phyloP scores from a whole-genome alignment of 2,329 filamentous ascomycete species.

The Trichoderma cornu-damae region DNA sequence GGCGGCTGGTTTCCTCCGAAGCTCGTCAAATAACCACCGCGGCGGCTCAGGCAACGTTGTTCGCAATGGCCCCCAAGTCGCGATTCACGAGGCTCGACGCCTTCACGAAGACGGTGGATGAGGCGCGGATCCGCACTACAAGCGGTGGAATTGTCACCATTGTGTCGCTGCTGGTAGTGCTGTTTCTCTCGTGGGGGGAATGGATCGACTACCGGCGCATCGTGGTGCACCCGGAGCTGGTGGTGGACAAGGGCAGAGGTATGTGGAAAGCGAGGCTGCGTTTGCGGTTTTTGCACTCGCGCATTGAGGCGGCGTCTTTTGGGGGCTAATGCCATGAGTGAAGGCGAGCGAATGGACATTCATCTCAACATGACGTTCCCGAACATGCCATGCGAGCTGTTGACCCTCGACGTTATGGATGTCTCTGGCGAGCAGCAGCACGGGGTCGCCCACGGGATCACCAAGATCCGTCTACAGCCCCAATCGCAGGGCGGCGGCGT shows the following conservation, averaged over 20 bases:
- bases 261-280: slow-evolving; percentile 26
- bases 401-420: slow-evolving; percentile 98
- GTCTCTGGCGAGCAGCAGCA: slow-evolving; percentile 96
- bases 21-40: background rate
- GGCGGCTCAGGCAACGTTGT: background rate
- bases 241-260: slow-evolving; percentile 97
- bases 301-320: background rate
- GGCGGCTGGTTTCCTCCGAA: background rate
- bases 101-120: slow-evolving; percentile 98
- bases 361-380: slow-evolving; percentile 97
- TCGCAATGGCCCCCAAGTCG: slow-evolving; percentile 76
- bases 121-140: slow-evolving; percentile 91
- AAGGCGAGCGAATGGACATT: slow-evolving; percentile 97
- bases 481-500: slow-evolving; percentile 67
- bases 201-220: slow-evolving; percentile 89
- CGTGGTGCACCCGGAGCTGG: slow-evolving; percentile 81
- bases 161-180: slow-evolving; percentile 76
- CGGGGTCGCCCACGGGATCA: slow-evolving; percentile 86
- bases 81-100: slow-evolving; percentile 95
- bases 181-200: slow-evolving; percentile 90
- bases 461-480: slow-evolving; percentile 77
- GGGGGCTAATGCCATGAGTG: background rate
- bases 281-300: background rate
- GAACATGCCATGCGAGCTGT: slow-evolving; percentile 84
- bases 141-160: slow-evolving; percentile 95